Conservation (phyloP, 2,329 filamentous ascomycete species). For the Davidsoniella australis region DNA sequence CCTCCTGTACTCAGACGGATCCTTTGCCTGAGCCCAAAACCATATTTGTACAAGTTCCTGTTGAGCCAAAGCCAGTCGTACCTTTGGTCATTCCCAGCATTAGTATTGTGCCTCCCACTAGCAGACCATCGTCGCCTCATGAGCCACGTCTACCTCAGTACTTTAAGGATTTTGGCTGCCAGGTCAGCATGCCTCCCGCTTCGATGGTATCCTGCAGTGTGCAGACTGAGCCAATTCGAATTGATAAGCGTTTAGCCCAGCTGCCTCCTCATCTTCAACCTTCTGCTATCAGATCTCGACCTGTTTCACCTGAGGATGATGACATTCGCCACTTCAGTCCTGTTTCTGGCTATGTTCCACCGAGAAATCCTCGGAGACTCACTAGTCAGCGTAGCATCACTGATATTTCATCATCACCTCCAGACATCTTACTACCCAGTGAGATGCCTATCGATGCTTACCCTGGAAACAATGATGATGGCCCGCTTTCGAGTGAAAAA, state of each 20-base stretch:
- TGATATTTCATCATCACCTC: conserved; percentile 36
- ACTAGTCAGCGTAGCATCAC: conserved; percentile 27
- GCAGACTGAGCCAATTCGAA: conserved; percentile 82
- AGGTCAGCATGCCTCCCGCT: conserved; percentile 36
- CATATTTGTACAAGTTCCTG: conserved; percentile 20
- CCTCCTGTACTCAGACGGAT: conserved; percentile 47
- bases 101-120: conserved; percentile 75
- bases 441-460: conserved; percentile 45
- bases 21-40: conserved; percentile 17
- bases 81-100: conserved; percentile 60
- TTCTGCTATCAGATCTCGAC: conserved; percentile 50
- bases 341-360: conserved; percentile 35
- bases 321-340: conserved; percentile 31
- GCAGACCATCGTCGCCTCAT: conserved; percentile 62
- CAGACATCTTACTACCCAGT: conserved; percentile 16
- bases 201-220: conserved; percentile 25
- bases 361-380: conserved; percentile 42
- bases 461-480: conserved; percentile 66
- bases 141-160: conserved; percentile 63
- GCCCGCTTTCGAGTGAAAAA: conserved; percentile 44
- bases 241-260: conserved; percentile 59
- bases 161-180: conserved; percentile 66
- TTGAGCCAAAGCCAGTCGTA: neutral
- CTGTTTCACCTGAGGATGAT: conserved; percentile 32
- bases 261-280: conserved; percentile 66